Evolutionary conservation across 306 rosid genomes (phyloP).

Genomic region (Crataegus laevigata): DNA sequence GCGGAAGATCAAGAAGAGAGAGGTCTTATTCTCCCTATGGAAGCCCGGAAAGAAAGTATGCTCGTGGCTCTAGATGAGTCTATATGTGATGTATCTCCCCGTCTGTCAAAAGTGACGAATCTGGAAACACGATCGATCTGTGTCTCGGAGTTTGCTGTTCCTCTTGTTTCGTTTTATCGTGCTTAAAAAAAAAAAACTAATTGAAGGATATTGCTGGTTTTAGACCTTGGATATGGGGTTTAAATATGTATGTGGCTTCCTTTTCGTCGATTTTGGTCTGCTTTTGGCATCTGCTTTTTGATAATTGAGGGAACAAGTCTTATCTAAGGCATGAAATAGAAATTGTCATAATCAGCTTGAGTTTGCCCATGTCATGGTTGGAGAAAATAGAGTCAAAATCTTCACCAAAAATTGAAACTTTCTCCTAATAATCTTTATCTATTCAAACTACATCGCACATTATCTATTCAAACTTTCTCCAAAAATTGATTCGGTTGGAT

Average conservation of each 20-base stretch:
- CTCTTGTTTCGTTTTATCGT: background rate
- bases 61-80: conserved; percentile 59
- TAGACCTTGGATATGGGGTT: background rate
- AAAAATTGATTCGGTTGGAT: no score
- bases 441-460: no score
- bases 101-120: background rate
- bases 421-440: no score
- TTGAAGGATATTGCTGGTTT: background rate
- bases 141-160: background rate
- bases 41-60: conserved; percentile 75
- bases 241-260: background rate
- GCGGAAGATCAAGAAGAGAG: conserved; percentile 81
- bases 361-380: no score
- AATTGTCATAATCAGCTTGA: no score
- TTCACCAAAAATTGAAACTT: no score
- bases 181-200: no score
- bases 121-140: background rate
- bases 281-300: no score
- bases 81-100: background rate
- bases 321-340: no score
- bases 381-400: no score
- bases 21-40: conserved; percentile 77
- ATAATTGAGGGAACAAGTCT: no score
- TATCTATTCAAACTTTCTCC: no score
- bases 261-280: background rate